phyloP scores from a whole-genome alignment of 495 filamentous ascomycete species.

The Hyaloscypha variabilis region DNA sequence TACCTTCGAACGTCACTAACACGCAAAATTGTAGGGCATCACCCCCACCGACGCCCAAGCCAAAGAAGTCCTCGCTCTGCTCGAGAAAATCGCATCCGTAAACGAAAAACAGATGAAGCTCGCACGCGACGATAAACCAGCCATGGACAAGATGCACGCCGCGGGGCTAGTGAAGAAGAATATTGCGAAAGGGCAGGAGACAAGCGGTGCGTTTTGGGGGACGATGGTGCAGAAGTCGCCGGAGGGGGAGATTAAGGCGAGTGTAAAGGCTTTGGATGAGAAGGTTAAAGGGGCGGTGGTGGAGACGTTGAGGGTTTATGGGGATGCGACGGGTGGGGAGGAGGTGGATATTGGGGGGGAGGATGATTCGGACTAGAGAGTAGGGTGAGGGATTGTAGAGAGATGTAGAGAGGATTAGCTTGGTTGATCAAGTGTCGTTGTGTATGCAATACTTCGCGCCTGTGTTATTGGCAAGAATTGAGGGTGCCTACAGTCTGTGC shows the following conservation, averaged over 20 bases:
- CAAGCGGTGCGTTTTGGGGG: not conserved
- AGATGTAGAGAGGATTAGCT: too few relatives aligned
- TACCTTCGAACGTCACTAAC: not conserved
- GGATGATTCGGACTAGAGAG: conserved; percentile 13
- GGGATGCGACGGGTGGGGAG: conserved; percentile 6
- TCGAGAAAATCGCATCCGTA: not conserved
- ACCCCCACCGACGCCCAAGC: conserved; percentile 5
- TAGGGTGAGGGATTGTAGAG: not conserved
- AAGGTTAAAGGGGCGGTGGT: not conserved
- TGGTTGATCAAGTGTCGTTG: too few relatives aligned
- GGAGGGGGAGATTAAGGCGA: not conserved
- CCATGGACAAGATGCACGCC: conserved; percentile 9
- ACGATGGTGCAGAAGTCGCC: conserved; percentile 3
- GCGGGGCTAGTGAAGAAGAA: conserved; percentile 14
- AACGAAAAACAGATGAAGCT: conserved; percentile 13
- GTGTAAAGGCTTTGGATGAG: conserved; percentile 7
- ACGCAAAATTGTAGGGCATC: not conserved
- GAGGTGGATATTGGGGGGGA: conserved; percentile 1
- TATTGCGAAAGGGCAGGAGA: conserved; percentile 4
- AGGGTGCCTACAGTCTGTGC: too few relatives aligned
- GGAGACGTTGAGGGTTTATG: conserved; percentile 4
- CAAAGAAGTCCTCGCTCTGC: conserved; percentile 1
- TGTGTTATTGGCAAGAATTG: too few relatives aligned
- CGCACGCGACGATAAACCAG: conserved; percentile 1
- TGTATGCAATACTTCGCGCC: too few relatives aligned